phyloP scores from a whole-genome alignment of 2,329 filamentous ascomycete species.

The Talaromyces sp. region DNA sequence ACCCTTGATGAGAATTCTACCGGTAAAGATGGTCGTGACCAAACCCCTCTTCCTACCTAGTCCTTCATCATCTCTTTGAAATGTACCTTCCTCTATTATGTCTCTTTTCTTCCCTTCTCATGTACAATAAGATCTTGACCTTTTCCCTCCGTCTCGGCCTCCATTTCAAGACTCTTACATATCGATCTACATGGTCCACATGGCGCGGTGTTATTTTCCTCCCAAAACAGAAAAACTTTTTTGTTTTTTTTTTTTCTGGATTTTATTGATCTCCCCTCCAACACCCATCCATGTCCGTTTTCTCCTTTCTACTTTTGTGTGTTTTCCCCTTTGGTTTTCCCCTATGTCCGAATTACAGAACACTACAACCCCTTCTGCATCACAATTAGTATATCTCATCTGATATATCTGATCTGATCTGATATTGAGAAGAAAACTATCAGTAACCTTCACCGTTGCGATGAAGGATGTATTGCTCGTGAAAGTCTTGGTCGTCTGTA shows the following conservation, averaged over 20 bases:
- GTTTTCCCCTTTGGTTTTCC: not conserved
- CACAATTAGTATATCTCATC: too few species aligned
- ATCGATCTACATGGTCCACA: slow-evolving; percentile 3
- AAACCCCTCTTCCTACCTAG: slow-evolving; percentile 30
- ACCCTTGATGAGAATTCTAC: slow-evolving; percentile 46
- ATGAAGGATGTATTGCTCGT: too few species aligned
- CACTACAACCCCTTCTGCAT: not conserved
- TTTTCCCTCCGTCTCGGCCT: not conserved
- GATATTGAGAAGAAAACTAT: too few species aligned
- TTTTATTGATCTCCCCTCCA: slow-evolving; percentile 2
- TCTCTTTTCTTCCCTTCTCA: not conserved
- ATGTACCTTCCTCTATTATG: not conserved
- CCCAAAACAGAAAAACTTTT: not conserved
- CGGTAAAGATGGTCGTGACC: slow-evolving; percentile 38
- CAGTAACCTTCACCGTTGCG: too few species aligned
- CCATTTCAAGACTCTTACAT: not conserved
- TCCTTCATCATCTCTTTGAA: not conserved
- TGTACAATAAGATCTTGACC: slow-evolving; percentile 14
- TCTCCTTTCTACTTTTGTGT: not conserved
- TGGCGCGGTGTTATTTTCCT: slow-evolving; percentile 10
- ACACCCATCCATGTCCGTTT: not conserved
- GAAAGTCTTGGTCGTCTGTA: not conserved
- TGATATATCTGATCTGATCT: too few species aligned
- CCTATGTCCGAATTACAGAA: too few species aligned
- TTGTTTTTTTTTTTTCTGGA: not conserved